Conservation (phyloP, 2,329 filamentous ascomycete genomes). For the Colletotrichum sidae region DNA sequence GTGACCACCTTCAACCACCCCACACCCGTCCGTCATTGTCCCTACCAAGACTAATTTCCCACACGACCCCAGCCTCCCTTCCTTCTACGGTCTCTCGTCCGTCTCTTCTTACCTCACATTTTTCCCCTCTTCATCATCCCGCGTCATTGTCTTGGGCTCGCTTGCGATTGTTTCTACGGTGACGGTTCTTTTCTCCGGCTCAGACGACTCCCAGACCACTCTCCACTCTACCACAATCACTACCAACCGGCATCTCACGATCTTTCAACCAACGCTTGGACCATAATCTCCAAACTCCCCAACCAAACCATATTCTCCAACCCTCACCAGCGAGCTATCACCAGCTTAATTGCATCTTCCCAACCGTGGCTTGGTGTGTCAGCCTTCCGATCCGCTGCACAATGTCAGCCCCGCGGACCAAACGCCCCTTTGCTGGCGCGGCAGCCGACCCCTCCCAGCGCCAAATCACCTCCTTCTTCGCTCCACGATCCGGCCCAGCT, state of each 20-base stretch:
- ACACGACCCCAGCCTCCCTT: constrained; percentile 4
- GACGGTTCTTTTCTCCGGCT: constrained; percentile 6
- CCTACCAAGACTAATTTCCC: constrained; percentile 21
- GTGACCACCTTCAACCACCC: constrained; percentile 12
- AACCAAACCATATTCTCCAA: constrained; percentile 14
- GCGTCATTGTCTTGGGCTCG: constrained; percentile 22
- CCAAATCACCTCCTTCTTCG: constrained; percentile 75
- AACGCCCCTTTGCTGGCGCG: constrained; percentile 72
- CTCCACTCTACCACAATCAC: constrained; percentile 36
- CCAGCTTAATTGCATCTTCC: not conserved
- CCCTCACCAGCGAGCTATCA: not conserved
- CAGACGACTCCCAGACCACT: constrained; percentile 19
- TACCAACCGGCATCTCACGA: constrained; percentile 14
- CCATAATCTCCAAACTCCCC: not conserved
- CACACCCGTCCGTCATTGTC: constrained; percentile 10
- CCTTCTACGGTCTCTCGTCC: not conserved
- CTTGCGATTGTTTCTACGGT: constrained; percentile 32
- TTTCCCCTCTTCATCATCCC: constrained; percentile 16
- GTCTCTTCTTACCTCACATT: not conserved
- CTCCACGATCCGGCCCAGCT: constrained; percentile 36
- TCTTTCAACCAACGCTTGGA: constrained; percentile 15
- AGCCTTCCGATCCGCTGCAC: constrained; percentile 11
- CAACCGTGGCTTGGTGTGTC: constrained; percentile 14
- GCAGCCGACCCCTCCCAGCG: constrained; percentile 68
- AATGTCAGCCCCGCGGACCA: constrained; percentile 67